Evolutionary conservation across 805 yeast genomes (phyloP).

Genomic region (Starmerella roubikii): DNA sequence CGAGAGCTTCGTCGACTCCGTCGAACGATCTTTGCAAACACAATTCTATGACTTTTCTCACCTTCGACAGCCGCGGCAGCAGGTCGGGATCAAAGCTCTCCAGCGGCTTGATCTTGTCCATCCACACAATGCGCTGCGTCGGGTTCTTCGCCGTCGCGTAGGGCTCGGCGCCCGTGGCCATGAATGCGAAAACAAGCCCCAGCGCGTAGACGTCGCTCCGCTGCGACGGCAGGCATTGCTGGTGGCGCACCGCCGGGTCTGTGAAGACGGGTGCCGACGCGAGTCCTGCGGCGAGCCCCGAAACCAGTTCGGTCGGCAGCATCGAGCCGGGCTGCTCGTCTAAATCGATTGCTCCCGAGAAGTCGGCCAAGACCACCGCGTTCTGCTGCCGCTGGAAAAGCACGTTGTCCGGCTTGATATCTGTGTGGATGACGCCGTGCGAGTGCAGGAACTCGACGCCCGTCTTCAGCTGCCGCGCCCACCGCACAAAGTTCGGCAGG

Average conservation of each 20-base stretch:
- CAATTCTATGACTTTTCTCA: conserved; percentile 10
- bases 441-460: conserved; percentile 21
- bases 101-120: conserved; percentile 21
- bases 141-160: conserved; percentile 26
- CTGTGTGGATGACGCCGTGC: conserved; percentile 33
- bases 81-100: conserved; percentile 20
- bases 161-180: conserved; percentile 36
- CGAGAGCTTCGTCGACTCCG: conserved; percentile 1
- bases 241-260: conserved; percentile 34
- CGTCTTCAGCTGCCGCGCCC: conserved; percentile 20
- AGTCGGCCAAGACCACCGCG: conserved; percentile 34
- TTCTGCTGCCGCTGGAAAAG: conserved; percentile 21
- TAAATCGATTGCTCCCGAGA: conserved; percentile 25
- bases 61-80: conserved; percentile 11
- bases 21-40: conserved; percentile 9
- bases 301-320: conserved; percentile 10
- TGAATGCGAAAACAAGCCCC: conserved; percentile 34
- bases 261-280: conserved; percentile 32
- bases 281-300: conserved; percentile 18
- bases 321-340: conserved; percentile 14
- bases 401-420: conserved; percentile 36
- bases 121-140: conserved; percentile 25
- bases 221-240: conserved; percentile 23
- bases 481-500: conserved; percentile 17
- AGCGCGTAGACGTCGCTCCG: conserved; percentile 35